phyloP scores from a whole-genome alignment of 140 eudicot species.

The Oenanthe javanica region DNA sequence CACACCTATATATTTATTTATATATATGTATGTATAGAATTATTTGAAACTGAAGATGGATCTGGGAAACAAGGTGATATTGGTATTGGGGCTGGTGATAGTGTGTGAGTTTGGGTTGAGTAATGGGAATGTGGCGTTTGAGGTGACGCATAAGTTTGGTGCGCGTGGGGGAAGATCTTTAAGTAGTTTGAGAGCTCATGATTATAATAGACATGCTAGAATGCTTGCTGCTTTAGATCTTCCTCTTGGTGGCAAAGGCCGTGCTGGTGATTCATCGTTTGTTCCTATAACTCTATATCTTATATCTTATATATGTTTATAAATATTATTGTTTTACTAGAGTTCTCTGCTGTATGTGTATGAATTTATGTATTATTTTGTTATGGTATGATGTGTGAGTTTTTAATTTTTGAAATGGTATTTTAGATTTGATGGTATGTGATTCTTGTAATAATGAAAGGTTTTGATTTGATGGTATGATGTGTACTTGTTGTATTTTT shows the following conservation, averaged over 20 bases:
- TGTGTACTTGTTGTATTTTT: not conserved
- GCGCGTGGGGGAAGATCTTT: slow-evolving; percentile 25
- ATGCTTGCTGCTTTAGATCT: slow-evolving; percentile 50
- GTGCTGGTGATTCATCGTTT: slow-evolving; percentile 64
- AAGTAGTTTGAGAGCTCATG: slow-evolving; percentile 41
- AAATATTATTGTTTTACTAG: not conserved
- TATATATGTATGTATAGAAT: not conserved
- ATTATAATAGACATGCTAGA: slow-evolving; percentile 63
- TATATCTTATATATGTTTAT: too few relatives aligned
- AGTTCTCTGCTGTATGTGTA: too few relatives aligned
- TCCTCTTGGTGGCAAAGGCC: slow-evolving; percentile 22
- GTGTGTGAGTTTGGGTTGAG: slow-evolving; percentile 15
- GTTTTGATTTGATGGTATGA: not conserved
- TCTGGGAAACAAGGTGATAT: slow-evolving; percentile 3
- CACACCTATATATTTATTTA: not conserved
- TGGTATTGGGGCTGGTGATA: slow-evolving; percentile 11
- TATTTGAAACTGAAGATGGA: not conserved
- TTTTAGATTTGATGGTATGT: not conserved
- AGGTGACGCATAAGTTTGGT: slow-evolving; percentile 52
- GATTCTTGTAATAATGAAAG: too few relatives aligned
- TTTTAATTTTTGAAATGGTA: too few relatives aligned
- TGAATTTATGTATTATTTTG: too few relatives aligned
- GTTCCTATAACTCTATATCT: not conserved
- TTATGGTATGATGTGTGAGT: too few relatives aligned
- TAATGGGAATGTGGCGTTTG: slow-evolving; percentile 52